Conservation (phyloP, 2,329 filamentous ascomycete genomes). For the Epichloe festucae region DNA sequence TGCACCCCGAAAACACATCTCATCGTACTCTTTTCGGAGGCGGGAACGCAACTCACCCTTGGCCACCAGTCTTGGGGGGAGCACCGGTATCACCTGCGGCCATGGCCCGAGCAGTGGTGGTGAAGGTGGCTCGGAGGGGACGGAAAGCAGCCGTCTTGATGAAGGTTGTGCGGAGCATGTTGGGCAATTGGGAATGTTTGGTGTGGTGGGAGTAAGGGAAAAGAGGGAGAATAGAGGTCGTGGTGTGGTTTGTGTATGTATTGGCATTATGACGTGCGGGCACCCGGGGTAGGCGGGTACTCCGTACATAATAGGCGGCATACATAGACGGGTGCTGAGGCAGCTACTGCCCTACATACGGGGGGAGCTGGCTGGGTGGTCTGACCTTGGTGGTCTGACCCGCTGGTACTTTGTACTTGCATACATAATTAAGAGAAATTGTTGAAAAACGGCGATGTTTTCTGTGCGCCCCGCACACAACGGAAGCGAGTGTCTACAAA, state of each 20-base stretch:
- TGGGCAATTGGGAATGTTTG: conserved; percentile 11
- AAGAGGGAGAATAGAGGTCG: conserved; percentile 3
- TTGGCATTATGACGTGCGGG: conserved; percentile 5
- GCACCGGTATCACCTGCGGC: conserved; percentile 57
- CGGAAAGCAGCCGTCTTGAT: conserved; percentile 40
- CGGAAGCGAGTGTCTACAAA: too few relatives aligned
- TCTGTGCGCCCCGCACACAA: too few relatives aligned
- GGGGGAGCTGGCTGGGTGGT: background rate
- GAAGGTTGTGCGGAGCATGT: conserved; percentile 56
- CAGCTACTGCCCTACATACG: background rate
- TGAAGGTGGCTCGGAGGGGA: conserved; percentile 46
- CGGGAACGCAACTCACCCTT: conserved; percentile 30
- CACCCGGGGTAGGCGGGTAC: background rate
- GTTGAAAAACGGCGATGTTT: too few relatives aligned
- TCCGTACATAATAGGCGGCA: too few relatives aligned
- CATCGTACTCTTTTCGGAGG: background rate
- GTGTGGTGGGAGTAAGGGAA: conserved; percentile 5
- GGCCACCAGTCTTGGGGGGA: conserved; percentile 39
- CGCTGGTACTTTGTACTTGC: too few relatives aligned
- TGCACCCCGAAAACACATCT: background rate
- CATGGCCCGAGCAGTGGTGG: conserved; percentile 50
- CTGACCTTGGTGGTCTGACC: background rate
- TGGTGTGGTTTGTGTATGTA: background rate
- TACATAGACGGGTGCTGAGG: background rate
- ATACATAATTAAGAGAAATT: too few relatives aligned